These are phyloP conservation scores for Lignosus rhinocerotis DNA, from an alignment of 1,284 basidiomycete genomes.

Conservation along the genomic window DNA sequence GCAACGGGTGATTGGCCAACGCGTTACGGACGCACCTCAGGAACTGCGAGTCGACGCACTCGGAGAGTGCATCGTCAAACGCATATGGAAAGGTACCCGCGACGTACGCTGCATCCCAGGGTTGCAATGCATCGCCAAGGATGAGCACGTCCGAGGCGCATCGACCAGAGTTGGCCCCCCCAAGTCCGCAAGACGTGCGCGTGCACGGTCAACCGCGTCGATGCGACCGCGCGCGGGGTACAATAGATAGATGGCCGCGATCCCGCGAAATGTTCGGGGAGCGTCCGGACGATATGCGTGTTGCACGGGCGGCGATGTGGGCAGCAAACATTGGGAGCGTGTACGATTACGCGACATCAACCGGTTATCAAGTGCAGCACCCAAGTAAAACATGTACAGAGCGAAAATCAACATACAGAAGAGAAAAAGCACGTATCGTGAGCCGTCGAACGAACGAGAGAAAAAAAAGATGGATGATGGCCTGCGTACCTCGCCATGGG, in stretches of 20 bases:
- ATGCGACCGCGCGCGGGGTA: too few relatives aligned
- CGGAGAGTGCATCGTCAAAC: slow-evolving; percentile 28
- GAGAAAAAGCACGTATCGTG: neutral
- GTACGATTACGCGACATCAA: neutral
- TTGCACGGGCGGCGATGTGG: neutral
- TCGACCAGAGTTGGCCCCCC: neutral
- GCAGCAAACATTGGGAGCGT: neutral
- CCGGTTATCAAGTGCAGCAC: neutral
- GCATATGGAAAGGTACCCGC: slow-evolving; percentile 49
- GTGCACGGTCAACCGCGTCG: too few relatives aligned
- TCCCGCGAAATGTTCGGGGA: neutral
- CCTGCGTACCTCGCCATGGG: slow-evolving; percentile 44
- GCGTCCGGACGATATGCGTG: neutral
- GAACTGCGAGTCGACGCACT: slow-evolving; percentile 33
- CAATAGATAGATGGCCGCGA: neutral
- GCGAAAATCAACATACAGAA: neutral
- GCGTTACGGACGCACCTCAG: slow-evolving; percentile 43
- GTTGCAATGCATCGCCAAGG: neutral
- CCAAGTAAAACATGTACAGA: slow-evolving; percentile 2
- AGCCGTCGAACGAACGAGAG: neutral
- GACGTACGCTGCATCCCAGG: slow-evolving; percentile 50
- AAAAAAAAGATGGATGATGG: neutral
- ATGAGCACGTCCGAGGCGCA: too few relatives aligned
- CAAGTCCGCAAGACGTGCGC: neutral
- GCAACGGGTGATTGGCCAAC: neutral